Evolutionary conservation across 371 early-diverging fungal genomes (phyloP).

Genomic region (Mortierella sp.): DNA sequence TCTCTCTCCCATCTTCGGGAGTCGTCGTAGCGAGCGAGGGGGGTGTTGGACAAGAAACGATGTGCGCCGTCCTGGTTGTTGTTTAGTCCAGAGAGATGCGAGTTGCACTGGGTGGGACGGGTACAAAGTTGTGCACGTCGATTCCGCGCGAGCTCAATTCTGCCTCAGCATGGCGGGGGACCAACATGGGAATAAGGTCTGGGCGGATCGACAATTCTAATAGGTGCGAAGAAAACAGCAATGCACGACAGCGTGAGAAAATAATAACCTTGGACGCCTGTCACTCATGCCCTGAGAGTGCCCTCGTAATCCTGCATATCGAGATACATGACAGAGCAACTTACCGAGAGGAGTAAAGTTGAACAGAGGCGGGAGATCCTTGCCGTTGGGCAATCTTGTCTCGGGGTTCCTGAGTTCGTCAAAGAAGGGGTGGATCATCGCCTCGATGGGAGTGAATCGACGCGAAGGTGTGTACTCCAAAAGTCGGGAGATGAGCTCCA

Average conservation of each 20-base stretch:
- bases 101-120: constrained; percentile 59
- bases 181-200: constrained; percentile 74
- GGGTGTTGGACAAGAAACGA: background rate
- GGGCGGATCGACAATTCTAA: constrained; percentile 88
- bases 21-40: background rate
- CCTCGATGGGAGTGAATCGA: constrained; percentile 94
- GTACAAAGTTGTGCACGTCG: constrained; percentile 75
- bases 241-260: background rate
- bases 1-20: background rate
- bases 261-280: background rate
- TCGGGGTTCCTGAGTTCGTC: constrained; percentile 92
- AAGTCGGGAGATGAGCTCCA: constrained; percentile 89
- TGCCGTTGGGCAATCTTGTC: constrained; percentile 83
- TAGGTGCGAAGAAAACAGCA: background rate
- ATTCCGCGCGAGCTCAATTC: constrained; percentile 72
- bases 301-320: background rate
- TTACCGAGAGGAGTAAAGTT: constrained; percentile 90
- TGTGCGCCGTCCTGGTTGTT: background rate
- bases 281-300: background rate
- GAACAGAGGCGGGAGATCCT: constrained; percentile 90
- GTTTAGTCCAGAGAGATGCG: constrained; percentile 59
- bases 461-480: constrained; percentile 95
- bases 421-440: constrained; percentile 97
- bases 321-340: background rate
- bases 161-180: constrained; percentile 78